Percentiles rank a stretch among this genome's conserved stretches.
Conservation (phyloP, 176 grass and related monocot species). For the Melocanna baccifera region DNA sequence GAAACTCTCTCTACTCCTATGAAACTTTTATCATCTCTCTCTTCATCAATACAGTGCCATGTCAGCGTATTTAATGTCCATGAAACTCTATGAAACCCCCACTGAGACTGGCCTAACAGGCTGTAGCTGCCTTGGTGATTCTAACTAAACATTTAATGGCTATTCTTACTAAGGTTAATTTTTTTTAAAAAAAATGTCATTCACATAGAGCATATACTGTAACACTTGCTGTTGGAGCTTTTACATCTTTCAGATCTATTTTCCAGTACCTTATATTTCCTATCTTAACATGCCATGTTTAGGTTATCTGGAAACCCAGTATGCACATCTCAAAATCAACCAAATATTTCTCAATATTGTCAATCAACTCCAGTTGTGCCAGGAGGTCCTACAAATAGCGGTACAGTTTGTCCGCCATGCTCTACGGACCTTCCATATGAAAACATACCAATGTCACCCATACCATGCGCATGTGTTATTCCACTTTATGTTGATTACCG, state of each 20-base stretch:
- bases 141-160: background rate
- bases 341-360: conserved; percentile 50
- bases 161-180: background rate
- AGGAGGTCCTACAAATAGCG: conserved; percentile 8
- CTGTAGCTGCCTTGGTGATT: background rate
- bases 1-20: too few relatives aligned
- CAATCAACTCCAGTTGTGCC: background rate
- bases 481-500: conserved; percentile 58
- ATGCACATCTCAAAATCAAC: conserved; percentile 40
- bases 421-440: conserved; percentile 26
- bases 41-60: too few relatives aligned
- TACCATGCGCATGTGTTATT: conserved; percentile 36
- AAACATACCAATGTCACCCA: conserved; percentile 32
- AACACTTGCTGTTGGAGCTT: background rate
- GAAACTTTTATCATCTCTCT: too few relatives aligned
- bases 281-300: conserved; percentile 21
- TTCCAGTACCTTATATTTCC: conserved; percentile 12
- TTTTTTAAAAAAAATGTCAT: background rate
- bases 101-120: too few relatives aligned
- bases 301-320: conserved; percentile 74
- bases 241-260: conserved; percentile 1
- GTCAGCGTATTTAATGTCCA: too few relatives aligned
- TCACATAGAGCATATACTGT: background rate
- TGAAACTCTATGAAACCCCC: too few relatives aligned
- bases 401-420: conserved; percentile 30